These are phyloP conservation scores for Lactarius tabidus DNA, from an alignment of 768 basidiomycete genomes.

Conservation along the genomic window DNA sequence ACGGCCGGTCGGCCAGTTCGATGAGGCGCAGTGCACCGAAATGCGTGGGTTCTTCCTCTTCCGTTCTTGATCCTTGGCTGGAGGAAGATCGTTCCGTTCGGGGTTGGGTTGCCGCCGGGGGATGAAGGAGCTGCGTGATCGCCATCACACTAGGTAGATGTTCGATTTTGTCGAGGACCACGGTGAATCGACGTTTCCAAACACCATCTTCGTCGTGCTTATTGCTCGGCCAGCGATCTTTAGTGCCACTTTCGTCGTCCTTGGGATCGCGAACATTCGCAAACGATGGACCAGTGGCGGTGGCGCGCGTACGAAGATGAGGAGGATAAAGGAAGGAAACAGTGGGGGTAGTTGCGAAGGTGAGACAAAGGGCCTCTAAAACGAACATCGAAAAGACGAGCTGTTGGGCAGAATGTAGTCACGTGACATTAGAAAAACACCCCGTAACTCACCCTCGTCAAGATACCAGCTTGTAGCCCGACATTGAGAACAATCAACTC, in stretches of 20 bases:
- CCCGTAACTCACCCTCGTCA: slow-evolving; percentile 53
- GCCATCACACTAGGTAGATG: slow-evolving; percentile 89
- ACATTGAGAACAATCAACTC: slow-evolving; percentile 97
- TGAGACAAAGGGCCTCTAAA: slow-evolving; percentile 74
- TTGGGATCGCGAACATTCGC: slow-evolving; percentile 34
- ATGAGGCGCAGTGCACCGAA: slow-evolving; percentile 71
- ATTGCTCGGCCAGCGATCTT: not conserved
- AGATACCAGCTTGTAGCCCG: slow-evolving; percentile 75
- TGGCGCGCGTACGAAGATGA: slow-evolving; percentile 48
- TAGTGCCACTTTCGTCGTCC: slow-evolving; percentile 12
- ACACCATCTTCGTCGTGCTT: slow-evolving; percentile 28
- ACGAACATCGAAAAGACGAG: slow-evolving; percentile 96
- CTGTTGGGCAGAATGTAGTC: no score
- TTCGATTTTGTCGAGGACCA: slow-evolving; percentile 88
- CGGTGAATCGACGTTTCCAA: slow-evolving; percentile 63
- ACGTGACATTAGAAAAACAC: no score
- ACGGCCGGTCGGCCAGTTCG: slow-evolving; percentile 68
- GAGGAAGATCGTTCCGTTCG: slow-evolving; percentile 8
- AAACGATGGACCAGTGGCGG: slow-evolving; percentile 45
- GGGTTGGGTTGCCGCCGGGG: slow-evolving; percentile 27
- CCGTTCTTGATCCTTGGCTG: not conserved
- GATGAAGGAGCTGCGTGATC: slow-evolving; percentile 75
- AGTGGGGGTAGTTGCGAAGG: slow-evolving; percentile 81
- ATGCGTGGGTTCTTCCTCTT: not conserved
- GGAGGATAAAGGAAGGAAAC: slow-evolving; percentile 67